A percentile compares a stretch with the other conserved stretches of the same genome.
These are phyloP conservation scores for Daldinia grandis DNA, from an alignment of 495 filamentous ascomycete species.

Conservation along the genomic window DNA sequence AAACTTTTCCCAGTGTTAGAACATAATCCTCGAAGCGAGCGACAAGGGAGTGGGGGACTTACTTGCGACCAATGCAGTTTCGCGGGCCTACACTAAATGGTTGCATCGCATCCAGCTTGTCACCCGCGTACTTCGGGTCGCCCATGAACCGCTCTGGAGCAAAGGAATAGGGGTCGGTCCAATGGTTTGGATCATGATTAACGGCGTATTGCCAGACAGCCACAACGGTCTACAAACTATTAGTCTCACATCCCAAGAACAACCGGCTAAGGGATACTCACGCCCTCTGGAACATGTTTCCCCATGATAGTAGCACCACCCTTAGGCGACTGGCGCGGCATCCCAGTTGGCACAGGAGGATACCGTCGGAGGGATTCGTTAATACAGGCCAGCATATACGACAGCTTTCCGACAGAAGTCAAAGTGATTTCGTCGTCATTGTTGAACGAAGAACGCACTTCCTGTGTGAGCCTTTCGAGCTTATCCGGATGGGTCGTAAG, in stretches of 20 bases:
- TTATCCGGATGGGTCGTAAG: slow-evolving; percentile 53
- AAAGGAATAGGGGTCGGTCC: slow-evolving; percentile 57
- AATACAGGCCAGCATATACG: slow-evolving; percentile 61
- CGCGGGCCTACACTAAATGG: slow-evolving; percentile 63
- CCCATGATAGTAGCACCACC: slow-evolving; percentile 59
- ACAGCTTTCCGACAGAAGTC: slow-evolving; percentile 48
- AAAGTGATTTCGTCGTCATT: slow-evolving; percentile 57
- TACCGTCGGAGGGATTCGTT: slow-evolving; percentile 61
- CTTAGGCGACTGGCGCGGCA: slow-evolving; percentile 53
- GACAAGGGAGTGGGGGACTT: slow-evolving; percentile 30
- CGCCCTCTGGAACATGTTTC: slow-evolving; percentile 49
- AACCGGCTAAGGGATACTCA: slow-evolving; percentile 34
- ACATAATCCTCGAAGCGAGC: neutral
- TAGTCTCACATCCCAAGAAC: neutral
- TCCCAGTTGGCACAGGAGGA: slow-evolving; percentile 56
- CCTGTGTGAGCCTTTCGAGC: slow-evolving; percentile 50
- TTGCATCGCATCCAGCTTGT: slow-evolving; percentile 57
- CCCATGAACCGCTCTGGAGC: slow-evolving; percentile 61
- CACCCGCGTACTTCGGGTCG: slow-evolving; percentile 51
- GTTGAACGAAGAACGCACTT: slow-evolving; percentile 57
- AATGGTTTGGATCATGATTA: slow-evolving; percentile 51
- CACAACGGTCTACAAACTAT: slow-evolving; percentile 55
- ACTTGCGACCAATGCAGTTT: slow-evolving; percentile 66
- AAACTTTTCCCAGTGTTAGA: slow-evolving; percentile 43
- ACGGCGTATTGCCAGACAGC: slow-evolving; percentile 59